Base-by-base conservation (phyloP, 169 alveolate genomes). In the Amoebophrya sp. region DNA sequence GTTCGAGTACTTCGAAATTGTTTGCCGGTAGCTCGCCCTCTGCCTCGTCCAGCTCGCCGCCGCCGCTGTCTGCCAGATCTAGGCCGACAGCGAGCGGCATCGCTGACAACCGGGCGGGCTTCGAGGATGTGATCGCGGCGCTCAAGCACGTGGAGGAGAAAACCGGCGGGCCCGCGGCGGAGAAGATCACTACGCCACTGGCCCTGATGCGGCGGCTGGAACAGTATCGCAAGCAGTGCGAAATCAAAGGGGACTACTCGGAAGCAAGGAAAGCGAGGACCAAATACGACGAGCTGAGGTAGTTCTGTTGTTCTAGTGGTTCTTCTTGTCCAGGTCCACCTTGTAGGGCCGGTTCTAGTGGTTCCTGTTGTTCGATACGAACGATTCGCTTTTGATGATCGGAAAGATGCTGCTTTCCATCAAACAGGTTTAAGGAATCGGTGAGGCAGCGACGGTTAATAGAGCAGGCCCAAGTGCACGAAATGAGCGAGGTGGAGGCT, bases 401-500 rank as follows among this genome's bases (percentile, higher is more conserved):
- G 15, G 20, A 20, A 34, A 4, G 18, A 16, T 87, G n/a, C 18
- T 20, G 29, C 31, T 87, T 39, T 10, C 18, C 45, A 16, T 39
- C 2, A 10, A 20, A 0, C 50, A 39, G 41, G 58, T 20, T 26
- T n/a, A 87, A 38, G 38, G 41, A 39, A 7, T 2, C 34, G 13
- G 0, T 16, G 0, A 0, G 50, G 34, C 45, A 16, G 26, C 39
- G 89, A 7, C 34, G 50, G 58, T 10, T 40, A 0, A n/a, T 13
- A 5, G 70, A 23, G 70, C 70, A 88, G 78, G 90, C 90, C 41
- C 90, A 88, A 78, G 67, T 41, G 88, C 88, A 91, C n/a, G 92
- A 91, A 48, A 91, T 91, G 91, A 88, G 20, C 40, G 92, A 91
- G 89, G 92, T 91, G 70, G 92, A 91, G 78, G 40, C 88, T 42